Percentiles rank a stretch among this genome's conserved stretches.
Evolutionary conservation across 306 rosid species (phyloP).

Genomic region (Casuarina cunninghamiana): DNA sequence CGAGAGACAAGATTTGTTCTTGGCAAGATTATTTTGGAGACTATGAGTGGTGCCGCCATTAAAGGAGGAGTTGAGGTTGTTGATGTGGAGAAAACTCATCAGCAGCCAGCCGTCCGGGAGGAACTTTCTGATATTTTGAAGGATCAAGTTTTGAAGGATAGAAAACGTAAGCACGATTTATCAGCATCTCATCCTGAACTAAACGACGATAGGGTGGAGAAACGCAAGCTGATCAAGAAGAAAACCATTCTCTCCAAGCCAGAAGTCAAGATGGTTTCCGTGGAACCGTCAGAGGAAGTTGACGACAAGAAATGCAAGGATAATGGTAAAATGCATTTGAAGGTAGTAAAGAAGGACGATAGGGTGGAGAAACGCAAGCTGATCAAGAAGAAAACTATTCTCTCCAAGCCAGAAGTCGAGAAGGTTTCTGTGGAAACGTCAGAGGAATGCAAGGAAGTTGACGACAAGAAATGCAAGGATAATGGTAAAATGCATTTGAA

Average conservation of each 20-base stretch:
- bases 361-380: conserved; percentile 44
- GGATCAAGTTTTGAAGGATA: conserved; percentile 27
- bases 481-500: conserved; percentile 21
- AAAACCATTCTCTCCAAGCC: conserved; percentile 24
- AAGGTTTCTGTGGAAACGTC: conserved; percentile 21
- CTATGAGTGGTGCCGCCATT: conserved; percentile 49
- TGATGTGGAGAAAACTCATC: conserved; percentile 34
- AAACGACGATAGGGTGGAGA: conserved; percentile 37
- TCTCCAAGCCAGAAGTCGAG: conserved; percentile 25
- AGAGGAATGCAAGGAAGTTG: conserved; percentile 21
- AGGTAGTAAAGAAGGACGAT: conserved; percentile 18
- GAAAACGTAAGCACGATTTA: conserved; percentile 27
- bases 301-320: conserved; percentile 22
- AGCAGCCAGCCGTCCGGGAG: conserved; percentile 23
- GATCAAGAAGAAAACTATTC: conserved; percentile 23
- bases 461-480: conserved; percentile 17
- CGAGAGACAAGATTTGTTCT: conserved; percentile 69
- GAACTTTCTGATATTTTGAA: conserved; percentile 35
- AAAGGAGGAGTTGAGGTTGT: conserved; percentile 30
- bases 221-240: conserved; percentile 37
- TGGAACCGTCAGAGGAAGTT: conserved; percentile 13
- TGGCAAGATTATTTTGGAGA: conserved; percentile 73
- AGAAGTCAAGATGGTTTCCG: neutral
- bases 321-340: conserved; percentile 21
- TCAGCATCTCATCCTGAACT: conserved; percentile 23